Base-by-base conservation (phyloP, 2,329 filamentous ascomycete genomes). In the Diplodia intermedia region DNA sequence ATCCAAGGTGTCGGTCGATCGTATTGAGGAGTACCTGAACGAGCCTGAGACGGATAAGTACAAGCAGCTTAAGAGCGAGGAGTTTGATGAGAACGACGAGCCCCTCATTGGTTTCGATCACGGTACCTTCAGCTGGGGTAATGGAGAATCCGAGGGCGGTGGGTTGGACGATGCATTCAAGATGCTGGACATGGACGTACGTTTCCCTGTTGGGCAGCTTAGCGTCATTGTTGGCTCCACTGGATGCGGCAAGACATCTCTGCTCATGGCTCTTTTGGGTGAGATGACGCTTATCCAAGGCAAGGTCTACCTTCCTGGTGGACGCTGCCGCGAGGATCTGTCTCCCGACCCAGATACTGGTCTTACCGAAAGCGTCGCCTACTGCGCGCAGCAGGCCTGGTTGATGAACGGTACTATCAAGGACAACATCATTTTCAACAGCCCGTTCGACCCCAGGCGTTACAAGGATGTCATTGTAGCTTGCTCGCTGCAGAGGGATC, bases 21-120 rank as follows among this genome's bases (percentile, higher is more conserved):
- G 95, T 83, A 92, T 99, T 8, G 94, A 99, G 76, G 91, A 97
- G 73, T 99, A 97, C 74, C 80, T 99, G 52, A 89, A 86, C 68
- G 95, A 99, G 77, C 93, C 95, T 8, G 95, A 99, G 81, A 99
- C 95, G 0, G 93, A 96, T 69, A 99, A 99, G 79, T 98, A 97
- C 76, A 84, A 87, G 47, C 95, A 98, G 76, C 85, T 99, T 1
- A 87, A 89, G 14, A 82, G 88, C 33, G 88, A 90, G 70, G 90
- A 91, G 69, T 78, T 88, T 29, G 89, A 92, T 71, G 86, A 91
- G 65, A 81, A 89, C 15, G 90, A 90, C 31, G 85, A 91, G 61
- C 86, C 89, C 43, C 85, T 91, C 68, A 96, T 99, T 73, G 94
- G 94, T 2, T 92, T 99, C 80, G 87, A 91, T 66, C 84, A 93